Base-by-base conservation (phyloP, 2,329 filamentous ascomycete genomes). In the Purpureocillium lavendulum region DNA sequence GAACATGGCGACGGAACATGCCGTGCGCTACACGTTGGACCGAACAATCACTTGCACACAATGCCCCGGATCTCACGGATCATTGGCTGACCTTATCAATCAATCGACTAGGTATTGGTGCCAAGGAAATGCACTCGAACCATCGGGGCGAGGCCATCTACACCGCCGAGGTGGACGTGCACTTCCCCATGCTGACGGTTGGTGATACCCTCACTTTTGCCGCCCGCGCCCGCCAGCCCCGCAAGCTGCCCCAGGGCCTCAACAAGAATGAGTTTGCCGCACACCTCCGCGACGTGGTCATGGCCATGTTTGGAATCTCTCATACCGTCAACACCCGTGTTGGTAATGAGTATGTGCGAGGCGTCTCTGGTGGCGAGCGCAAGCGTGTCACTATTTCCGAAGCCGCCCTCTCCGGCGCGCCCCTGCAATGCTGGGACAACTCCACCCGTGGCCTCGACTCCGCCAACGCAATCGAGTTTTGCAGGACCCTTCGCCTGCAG, bases 71-170 rank as follows among this genome's bases (percentile, higher is more conserved):
- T 12, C 7, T 15, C 21, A 15, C 29, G 24, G 12, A 35, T 31
- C 33, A 24, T 35, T 34, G 36, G 40, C 38, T 47, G 38, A 47
- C 40, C 29, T 38, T 17, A 38, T 44, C 42, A 49, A 41, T 30
- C 18, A 16, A 12, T 18, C 30, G 42, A 26, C 10, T 26, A 71
- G 77, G 81, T 49, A 71, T 87, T 52, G 66, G 75, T 3, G 73
- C 84, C 40, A 64, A 84, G 53, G 75, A 87, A 55, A 90, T 92
- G 84, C 77, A 84, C 62, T 77, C 75, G 10, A 69, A 75, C 45
- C 88, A 90, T 64, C 80, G 84, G 21, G 87, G 87, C 48, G 87
- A 94, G 62, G 84, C 84, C 45, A 89, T 92, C 57, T 92, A 92
- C 63, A 89, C 84, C 0, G 84, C 84, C 43, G 86, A 92, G 59